These are phyloP conservation scores for Panaeolus cyanescens DNA, from an alignment of 768 basidiomycete species.

Conservation along the genomic window DNA sequence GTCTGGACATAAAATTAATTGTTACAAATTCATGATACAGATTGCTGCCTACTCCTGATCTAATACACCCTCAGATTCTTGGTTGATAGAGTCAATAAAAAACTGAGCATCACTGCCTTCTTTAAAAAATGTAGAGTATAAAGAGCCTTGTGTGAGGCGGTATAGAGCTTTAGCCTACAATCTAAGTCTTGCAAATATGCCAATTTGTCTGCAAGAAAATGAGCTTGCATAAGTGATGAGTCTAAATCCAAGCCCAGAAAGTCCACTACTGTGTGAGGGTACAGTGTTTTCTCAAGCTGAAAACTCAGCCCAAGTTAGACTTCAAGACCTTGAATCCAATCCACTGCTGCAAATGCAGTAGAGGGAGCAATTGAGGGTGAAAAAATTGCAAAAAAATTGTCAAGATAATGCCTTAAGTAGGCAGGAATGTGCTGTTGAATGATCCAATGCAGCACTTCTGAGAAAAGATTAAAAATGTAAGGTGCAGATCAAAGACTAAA, in stretches of 20 bases:
- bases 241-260: slow-evolving; percentile 25
- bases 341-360: slow-evolving; percentile 16
- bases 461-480: slow-evolving; percentile 43
- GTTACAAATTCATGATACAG: no score
- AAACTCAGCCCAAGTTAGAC: slow-evolving; percentile 25
- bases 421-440: slow-evolving; percentile 33
- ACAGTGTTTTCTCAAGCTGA: slow-evolving; percentile 14
- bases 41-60: no score
- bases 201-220: slow-evolving; percentile 33
- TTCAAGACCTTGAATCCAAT: slow-evolving; percentile 31
- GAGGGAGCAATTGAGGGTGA: slow-evolving; percentile 1
- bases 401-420: slow-evolving; percentile 31
- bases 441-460: slow-evolving; percentile 43
- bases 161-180: no score
- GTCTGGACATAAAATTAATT: no score
- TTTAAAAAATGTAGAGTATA: no score
- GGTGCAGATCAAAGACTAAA: slow-evolving; percentile 35
- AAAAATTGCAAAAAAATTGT: slow-evolving; percentile 36
- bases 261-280: slow-evolving; percentile 14
- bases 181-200: slow-evolving; percentile 20
- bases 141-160: no score
- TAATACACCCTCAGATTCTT: no score
- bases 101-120: no score
- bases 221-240: slow-evolving; percentile 29
- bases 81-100: no score